A percentile compares a stretch with the other conserved stretches of the same genome.
Evolutionary conservation across 2,329 filamentous ascomycete species (phyloP).

Genomic region (Pseudopyrenochaeta lycopersici): DNA sequence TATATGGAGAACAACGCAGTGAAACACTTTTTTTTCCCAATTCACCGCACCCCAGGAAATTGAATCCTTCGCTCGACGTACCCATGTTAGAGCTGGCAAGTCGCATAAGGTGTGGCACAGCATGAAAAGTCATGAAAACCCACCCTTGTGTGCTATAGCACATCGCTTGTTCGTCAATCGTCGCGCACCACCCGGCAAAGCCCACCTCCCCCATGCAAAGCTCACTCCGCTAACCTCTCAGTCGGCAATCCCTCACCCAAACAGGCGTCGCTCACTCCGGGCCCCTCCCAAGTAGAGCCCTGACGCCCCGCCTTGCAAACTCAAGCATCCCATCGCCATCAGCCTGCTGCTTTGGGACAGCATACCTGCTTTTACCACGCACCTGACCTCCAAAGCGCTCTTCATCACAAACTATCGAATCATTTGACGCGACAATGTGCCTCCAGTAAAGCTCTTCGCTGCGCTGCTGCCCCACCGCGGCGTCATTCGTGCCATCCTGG

Average conservation of each 20-base stretch:
- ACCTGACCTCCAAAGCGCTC: constrained; percentile 44
- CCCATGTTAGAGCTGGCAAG: background rate
- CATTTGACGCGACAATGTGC: constrained; percentile 65
- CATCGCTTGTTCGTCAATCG: constrained; percentile 14
- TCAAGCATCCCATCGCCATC: constrained; percentile 17
- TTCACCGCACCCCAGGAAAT: background rate
- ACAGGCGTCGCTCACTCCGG: constrained; percentile 12
- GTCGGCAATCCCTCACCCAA: background rate
- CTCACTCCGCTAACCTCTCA: constrained; percentile 2
- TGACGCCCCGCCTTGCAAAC: constrained; percentile 33
- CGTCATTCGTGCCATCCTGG: constrained; percentile 7
- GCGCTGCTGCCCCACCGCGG: background rate
- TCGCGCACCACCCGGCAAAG: constrained; percentile 17
- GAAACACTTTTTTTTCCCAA: background rate
- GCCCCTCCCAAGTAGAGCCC: constrained; percentile 43
- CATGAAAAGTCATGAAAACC: background rate
- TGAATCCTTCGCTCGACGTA: background rate
- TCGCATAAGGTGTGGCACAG: background rate
- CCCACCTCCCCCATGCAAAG: constrained; percentile 1
- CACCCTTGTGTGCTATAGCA: constrained; percentile 9
- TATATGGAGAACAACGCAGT: no score
- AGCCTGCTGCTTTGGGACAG: constrained; percentile 2
- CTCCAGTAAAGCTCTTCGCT: constrained; percentile 63
- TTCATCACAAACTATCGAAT: constrained; percentile 60
- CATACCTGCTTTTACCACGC: constrained; percentile 15